A percentile compares a stretch with the other conserved stretches of the same genome.
Conservation (phyloP, 108 stramenopile genomes). For the Chaetoceros muelleri region DNA sequence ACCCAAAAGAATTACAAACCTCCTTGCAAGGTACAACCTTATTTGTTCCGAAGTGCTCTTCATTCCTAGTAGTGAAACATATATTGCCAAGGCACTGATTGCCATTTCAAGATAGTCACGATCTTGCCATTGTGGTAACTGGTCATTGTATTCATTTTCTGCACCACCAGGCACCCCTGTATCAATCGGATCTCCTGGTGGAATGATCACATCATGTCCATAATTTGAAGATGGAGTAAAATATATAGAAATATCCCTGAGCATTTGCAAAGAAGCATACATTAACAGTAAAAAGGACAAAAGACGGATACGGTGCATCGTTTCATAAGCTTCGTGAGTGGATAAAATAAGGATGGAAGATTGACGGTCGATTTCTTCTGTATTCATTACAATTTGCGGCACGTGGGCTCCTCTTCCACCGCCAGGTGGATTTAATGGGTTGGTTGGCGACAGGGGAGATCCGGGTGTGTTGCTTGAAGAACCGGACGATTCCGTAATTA, state of each 20-base stretch:
- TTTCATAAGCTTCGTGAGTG: constrained; percentile 56
- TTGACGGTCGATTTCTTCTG: constrained; percentile 61
- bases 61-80: constrained; percentile 48
- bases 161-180: constrained; percentile 3
- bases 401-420: constrained; percentile 47
- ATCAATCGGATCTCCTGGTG: constrained; percentile 33
- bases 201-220: constrained; percentile 13
- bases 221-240: not conserved
- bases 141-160: constrained; percentile 1
- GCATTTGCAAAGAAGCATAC: constrained; percentile 57
- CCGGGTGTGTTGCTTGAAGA: not conserved
- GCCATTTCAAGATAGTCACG: constrained; percentile 52
- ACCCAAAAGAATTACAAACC: constrained; percentile 40
- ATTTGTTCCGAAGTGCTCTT: constrained; percentile 58
- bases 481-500: constrained; percentile 18
- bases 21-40: constrained; percentile 38
- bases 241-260: constrained; percentile 13
- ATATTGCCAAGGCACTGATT: constrained; percentile 48
- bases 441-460: constrained; percentile 1
- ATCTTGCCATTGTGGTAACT: constrained; percentile 40
- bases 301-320: constrained; percentile 69
- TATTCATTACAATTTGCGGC: constrained; percentile 57
- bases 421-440: constrained; percentile 1
- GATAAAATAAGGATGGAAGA: constrained; percentile 67
- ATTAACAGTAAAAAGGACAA: constrained; percentile 65